These are phyloP conservation scores for Talaromyces proteolyticus DNA, from an alignment of 495 filamentous ascomycete species.

Conservation along the genomic window DNA sequence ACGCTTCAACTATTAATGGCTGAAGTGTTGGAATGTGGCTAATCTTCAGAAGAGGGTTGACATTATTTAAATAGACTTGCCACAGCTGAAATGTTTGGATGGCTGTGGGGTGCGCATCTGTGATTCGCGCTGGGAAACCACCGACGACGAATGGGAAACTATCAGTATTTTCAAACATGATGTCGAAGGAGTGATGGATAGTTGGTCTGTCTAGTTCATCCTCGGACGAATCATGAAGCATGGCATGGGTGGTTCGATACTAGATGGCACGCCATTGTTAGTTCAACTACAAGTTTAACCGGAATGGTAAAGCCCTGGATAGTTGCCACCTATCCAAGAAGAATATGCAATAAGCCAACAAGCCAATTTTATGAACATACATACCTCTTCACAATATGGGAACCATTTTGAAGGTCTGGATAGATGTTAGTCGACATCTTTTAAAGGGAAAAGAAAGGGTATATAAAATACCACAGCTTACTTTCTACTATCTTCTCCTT, in stretches of 20 bases:
- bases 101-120: conserved; percentile 16
- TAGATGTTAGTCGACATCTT: neutral
- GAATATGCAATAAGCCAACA: neutral
- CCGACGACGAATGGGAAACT: conserved; percentile 57
- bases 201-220: conserved; percentile 51
- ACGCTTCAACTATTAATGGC: conserved; percentile 31
- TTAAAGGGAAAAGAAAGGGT: too few species aligned
- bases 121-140: conserved; percentile 36
- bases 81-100: conserved; percentile 37
- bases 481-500: neutral
- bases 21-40: conserved; percentile 47
- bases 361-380: too few species aligned
- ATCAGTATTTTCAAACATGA: conserved; percentile 44
- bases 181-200: conserved; percentile 48
- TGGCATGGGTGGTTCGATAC: conserved; percentile 9
- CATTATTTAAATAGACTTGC: conserved; percentile 45
- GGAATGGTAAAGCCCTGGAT: neutral
- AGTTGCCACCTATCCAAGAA: neutral
- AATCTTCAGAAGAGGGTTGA: conserved; percentile 49
- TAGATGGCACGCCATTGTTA: conserved; percentile 1
- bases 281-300: neutral
- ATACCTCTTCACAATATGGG: conserved; percentile 11
- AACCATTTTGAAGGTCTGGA: conserved; percentile 10
- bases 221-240: conserved; percentile 50
- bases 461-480: too few species aligned